Conservation (phyloP, 1,284 basidiomycete genomes). For the Moesziomyces parantarcticus region DNA sequence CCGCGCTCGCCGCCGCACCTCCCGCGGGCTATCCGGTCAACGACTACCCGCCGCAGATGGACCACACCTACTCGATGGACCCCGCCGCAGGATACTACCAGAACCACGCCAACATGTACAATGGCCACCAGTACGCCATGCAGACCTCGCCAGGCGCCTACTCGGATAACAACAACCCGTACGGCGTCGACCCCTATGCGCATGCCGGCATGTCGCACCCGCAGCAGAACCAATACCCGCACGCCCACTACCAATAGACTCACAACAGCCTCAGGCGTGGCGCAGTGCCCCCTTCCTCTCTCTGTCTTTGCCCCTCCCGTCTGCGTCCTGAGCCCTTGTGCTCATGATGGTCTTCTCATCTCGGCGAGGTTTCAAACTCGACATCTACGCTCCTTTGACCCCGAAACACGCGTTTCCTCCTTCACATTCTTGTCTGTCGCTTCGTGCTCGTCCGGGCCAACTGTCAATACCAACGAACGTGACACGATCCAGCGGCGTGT, state of each 20-base stretch:
- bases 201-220: constrained; percentile 36
- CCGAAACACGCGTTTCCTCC: too few relatives aligned
- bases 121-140: constrained; percentile 24
- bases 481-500: too few relatives aligned
- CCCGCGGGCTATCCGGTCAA: constrained; percentile 24
- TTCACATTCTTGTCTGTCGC: too few relatives aligned
- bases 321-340: too few relatives aligned
- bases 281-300: too few relatives aligned
- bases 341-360: too few relatives aligned
- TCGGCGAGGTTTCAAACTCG: too few relatives aligned
- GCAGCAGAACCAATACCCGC: constrained; percentile 19
- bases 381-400: too few relatives aligned
- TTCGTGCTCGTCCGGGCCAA: too few relatives aligned
- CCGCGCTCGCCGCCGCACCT: constrained; percentile 33
- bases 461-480: too few relatives aligned
- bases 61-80: constrained; percentile 29
- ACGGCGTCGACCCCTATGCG: constrained; percentile 30
- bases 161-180: constrained; percentile 8
- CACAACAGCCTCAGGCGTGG: not conserved
- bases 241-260: constrained; percentile 29
- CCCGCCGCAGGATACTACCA: constrained; percentile 21
- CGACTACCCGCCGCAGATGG: constrained; percentile 21
- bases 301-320: too few relatives aligned
- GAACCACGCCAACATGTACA: constrained; percentile 28
- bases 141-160: constrained; percentile 16